These are phyloP conservation scores for Zygoascus biomembranicola DNA, from an alignment of 805 yeast species.

Conservation along the genomic window DNA sequence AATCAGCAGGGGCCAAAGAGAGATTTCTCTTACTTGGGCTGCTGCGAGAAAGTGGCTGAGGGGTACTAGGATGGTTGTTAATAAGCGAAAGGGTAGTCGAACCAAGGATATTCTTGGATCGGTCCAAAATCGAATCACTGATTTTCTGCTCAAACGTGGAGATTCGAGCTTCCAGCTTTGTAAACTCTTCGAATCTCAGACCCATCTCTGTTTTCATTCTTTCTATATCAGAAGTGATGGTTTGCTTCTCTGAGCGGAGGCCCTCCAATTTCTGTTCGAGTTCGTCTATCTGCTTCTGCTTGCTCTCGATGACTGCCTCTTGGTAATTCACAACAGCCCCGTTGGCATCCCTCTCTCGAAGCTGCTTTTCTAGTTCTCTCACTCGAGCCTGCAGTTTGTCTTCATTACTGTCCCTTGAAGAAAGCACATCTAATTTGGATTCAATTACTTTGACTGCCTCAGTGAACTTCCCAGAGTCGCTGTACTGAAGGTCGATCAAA, in stretches of 20 bases:
- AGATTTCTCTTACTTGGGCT: constrained; percentile 11
- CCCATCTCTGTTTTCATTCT: constrained; percentile 21
- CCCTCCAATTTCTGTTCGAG: constrained; percentile 3
- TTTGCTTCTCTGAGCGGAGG: constrained; percentile 1
- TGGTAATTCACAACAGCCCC: background rate
- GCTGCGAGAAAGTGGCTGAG: constrained; percentile 1
- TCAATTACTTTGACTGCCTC: constrained; percentile 3
- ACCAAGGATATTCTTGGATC: constrained; percentile 25
- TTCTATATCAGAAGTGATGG: constrained; percentile 12
- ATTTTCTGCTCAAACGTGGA: constrained; percentile 21
- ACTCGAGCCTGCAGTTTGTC: background rate
- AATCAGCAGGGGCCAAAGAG: constrained; percentile 12
- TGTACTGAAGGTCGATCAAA: constrained; percentile 15
- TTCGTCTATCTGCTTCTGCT: background rate
- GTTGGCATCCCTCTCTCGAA: background rate
- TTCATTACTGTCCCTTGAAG: background rate
- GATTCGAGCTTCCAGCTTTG: constrained; percentile 24
- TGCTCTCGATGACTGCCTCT: background rate
- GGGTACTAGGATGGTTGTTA: constrained; percentile 6
- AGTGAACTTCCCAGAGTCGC: constrained; percentile 5
- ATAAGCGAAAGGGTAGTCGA: constrained; percentile 21
- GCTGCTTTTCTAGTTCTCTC: background rate
- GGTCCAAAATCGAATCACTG: constrained; percentile 23
- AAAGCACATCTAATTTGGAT: background rate
- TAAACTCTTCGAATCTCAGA: constrained; percentile 24